Percentiles rank a stretch among this genome's conserved stretches.
phyloP scores from a whole-genome alignment of 768 basidiomycete genomes.

The Podaxis sp. region DNA sequence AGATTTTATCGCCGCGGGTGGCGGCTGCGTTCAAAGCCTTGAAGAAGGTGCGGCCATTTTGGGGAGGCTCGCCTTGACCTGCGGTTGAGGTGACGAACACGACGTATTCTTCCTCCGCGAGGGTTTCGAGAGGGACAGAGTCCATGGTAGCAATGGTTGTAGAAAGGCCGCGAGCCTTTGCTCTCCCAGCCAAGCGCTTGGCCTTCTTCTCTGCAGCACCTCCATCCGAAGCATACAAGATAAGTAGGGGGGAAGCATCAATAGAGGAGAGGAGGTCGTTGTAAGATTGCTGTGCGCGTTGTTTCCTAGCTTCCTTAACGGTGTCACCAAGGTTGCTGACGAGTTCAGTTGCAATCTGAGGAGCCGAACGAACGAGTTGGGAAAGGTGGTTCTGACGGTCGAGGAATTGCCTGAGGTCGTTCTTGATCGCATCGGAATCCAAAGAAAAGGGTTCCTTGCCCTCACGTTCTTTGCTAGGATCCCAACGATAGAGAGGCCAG shows the following conservation, averaged over 20 bases:
- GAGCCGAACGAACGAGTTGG: constrained; percentile 81
- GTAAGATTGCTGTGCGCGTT: constrained; percentile 81
- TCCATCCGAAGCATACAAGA: constrained; percentile 95
- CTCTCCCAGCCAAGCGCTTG: constrained; percentile 81
- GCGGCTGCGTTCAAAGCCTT: constrained; percentile 77
- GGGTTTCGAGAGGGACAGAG: constrained; percentile 70
- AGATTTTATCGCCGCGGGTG: constrained; percentile 54
- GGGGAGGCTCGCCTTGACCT: constrained; percentile 96
- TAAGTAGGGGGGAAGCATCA: constrained; percentile 84
- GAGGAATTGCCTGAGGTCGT: constrained; percentile 90
- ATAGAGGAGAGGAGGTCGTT: constrained; percentile 79
- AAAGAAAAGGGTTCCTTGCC: constrained; percentile 88
- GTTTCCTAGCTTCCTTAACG: constrained; percentile 80
- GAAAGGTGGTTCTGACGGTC: constrained; percentile 97
- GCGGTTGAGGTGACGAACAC: constrained; percentile 89
- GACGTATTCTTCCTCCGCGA: constrained; percentile 76
- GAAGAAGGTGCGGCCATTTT: constrained; percentile 90
- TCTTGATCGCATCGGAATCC: constrained; percentile 92
- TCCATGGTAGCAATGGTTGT: constrained; percentile 78
- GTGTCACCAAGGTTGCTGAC: constrained; percentile 83
- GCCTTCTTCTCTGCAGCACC: constrained; percentile 96
- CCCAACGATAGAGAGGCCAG: constrained; percentile 99
- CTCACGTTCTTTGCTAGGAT: constrained; percentile 76
- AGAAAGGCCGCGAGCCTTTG: constrained; percentile 80
- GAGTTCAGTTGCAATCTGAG: constrained; percentile 78